These are phyloP conservation scores for Citeromyces matritensis DNA, from an alignment of 805 yeast species.

Conservation along the genomic window DNA sequence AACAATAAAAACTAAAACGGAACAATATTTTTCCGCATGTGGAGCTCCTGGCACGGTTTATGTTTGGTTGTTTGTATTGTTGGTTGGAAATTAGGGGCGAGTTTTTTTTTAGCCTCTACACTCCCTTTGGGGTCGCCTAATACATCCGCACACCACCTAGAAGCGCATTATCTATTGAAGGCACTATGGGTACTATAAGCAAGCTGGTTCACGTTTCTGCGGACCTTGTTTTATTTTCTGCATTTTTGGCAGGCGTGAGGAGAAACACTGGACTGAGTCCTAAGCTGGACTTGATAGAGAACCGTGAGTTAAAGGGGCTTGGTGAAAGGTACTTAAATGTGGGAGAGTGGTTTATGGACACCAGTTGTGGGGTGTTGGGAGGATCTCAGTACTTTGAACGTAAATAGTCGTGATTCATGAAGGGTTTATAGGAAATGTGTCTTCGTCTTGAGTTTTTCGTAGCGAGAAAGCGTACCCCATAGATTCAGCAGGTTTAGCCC, in stretches of 20 bases:
- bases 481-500: too few relatives aligned
- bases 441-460: too few relatives aligned
- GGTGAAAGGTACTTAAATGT: slow-evolving; percentile 54
- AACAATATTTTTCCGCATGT: too few relatives aligned
- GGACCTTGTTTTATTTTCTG: slow-evolving; percentile 49
- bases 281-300: slow-evolving; percentile 30
- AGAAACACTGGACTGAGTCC: slow-evolving; percentile 58
- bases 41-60: background rate
- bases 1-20: too few relatives aligned
- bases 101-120: background rate
- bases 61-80: too few relatives aligned
- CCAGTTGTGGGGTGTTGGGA: slow-evolving; percentile 52
- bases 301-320: slow-evolving; percentile 31
- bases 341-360: slow-evolving; percentile 79
- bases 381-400: slow-evolving; percentile 63
- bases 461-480: too few relatives aligned
- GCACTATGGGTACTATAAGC: slow-evolving; percentile 20
- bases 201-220: slow-evolving; percentile 41
- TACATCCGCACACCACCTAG: too few relatives aligned
- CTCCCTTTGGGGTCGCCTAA: too few relatives aligned
- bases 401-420: slow-evolving; percentile 15
- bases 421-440: too few relatives aligned
- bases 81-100: background rate
- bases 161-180: background rate
- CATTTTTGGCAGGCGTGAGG: slow-evolving; percentile 58